Evolutionary conservation across 805 yeast genomes (phyloP), one percentile per base, ranked within the genome.

Genomic region (Ascoidea rubescens): DNA sequence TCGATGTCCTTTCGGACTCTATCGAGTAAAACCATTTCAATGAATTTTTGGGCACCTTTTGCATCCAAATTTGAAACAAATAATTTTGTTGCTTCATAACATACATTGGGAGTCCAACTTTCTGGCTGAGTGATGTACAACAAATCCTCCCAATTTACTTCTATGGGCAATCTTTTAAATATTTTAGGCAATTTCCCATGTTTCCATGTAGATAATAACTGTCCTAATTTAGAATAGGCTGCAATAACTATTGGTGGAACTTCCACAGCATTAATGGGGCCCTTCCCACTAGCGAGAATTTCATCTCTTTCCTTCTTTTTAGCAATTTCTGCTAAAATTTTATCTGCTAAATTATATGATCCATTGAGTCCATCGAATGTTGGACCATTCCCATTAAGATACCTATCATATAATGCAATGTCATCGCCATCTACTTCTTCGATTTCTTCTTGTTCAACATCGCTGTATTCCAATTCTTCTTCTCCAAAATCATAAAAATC

Each of bases 111-210:
- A 16, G 98, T 86, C 99, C 99, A 93, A 32, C 74, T 70, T 56
- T 80, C 89, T 6, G 99, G 99, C 59, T 88, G 80, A 1, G 98
- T 90, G 46, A 93, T 96, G 63, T 81, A 91, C 43, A 93, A 71
- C 42, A 93, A 84, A 65, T 91, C 98, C 65, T 89, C 89, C 99
- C 99, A 93, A 68, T 91, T 91, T 59, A 78, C 84, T 58, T 93
- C 75, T 4, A 95, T 78, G 43, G 99, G 99, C 52, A 95, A 77
- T 50, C 93, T 95, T 64, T 93, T 93, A 73, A 93, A 93, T 42
- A 95, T 77, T 62, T 91, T 90, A n/a, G 99, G 99, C 51, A 93
- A 74, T 67, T 90, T 90, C 50, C 99, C 99, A 62, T 93, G 96
- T 45, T 90, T 84, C 79, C 95, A 93, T 4, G 95, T 80, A 21